These are phyloP conservation scores for Clohesyomyces aquaticus DNA, from an alignment of 495 filamentous ascomycete genomes.

Conservation along the genomic window DNA sequence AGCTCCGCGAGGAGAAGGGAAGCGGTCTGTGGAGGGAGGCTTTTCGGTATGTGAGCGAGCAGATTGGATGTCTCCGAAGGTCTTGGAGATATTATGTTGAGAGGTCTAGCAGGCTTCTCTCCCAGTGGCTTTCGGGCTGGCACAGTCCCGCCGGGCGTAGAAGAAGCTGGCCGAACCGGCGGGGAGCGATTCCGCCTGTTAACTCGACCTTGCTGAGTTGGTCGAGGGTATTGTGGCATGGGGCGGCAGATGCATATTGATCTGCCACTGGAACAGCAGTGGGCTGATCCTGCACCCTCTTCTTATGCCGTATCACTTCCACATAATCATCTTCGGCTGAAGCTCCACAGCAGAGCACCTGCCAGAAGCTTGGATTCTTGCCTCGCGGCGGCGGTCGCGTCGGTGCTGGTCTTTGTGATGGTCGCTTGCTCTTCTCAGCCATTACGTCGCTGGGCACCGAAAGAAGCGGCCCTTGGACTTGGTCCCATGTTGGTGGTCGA, in stretches of 20 bases:
- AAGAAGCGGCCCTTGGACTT: slow-evolving; percentile 49
- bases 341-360: slow-evolving; percentile 40
- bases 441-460: slow-evolving; percentile 42
- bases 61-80: slow-evolving; percentile 55
- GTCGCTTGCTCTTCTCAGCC: slow-evolving; percentile 16
- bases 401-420: slow-evolving; percentile 5
- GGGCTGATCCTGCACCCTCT: slow-evolving; percentile 28
- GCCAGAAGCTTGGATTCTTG: slow-evolving; percentile 45
- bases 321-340: slow-evolving; percentile 47
- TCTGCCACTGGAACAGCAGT: slow-evolving; percentile 12
- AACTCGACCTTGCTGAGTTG: slow-evolving; percentile 1
- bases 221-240: slow-evolving; percentile 15
- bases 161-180: not conserved
- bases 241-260: slow-evolving; percentile 12
- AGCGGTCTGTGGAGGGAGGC: slow-evolving; percentile 64
- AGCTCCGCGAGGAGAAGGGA: slow-evolving; percentile 72
- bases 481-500: slow-evolving; percentile 46
- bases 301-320: slow-evolving; percentile 48
- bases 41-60: slow-evolving; percentile 68
- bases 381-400: slow-evolving; percentile 6
- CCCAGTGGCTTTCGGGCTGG: slow-evolving; percentile 33
- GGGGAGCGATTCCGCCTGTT: slow-evolving; percentile 2
- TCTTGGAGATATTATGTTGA: slow-evolving; percentile 46
- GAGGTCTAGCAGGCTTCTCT: slow-evolving; percentile 40
- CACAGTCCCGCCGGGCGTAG: slow-evolving; percentile 4